A percentile compares a stretch with the other conserved stretches of the same genome.
These are phyloP conservation scores for Fusarium denticulatum DNA, from an alignment of 2,329 filamentous ascomycete genomes.

Conservation along the genomic window DNA sequence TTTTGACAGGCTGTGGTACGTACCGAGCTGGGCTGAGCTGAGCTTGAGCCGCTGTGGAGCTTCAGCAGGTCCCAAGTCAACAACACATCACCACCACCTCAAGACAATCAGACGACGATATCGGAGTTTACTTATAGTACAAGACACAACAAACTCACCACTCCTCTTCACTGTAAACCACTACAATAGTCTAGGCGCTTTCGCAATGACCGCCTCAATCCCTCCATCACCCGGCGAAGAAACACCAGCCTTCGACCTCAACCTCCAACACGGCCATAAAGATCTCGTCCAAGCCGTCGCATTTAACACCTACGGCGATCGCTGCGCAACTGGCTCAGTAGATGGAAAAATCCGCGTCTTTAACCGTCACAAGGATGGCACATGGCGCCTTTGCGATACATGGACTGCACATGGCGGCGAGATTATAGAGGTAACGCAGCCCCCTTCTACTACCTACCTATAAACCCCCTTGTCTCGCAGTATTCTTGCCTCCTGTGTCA, in stretches of 20 bases:
- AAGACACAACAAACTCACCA: background rate
- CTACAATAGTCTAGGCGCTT: background rate
- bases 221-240: conserved; percentile 55
- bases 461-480: conserved; percentile 18
- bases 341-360: conserved; percentile 95
- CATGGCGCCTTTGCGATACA: conserved; percentile 84
- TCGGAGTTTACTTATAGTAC: background rate
- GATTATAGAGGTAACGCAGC: conserved; percentile 77
- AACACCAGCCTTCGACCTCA: conserved; percentile 62
- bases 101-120: conserved; percentile 12
- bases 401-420: conserved; percentile 93
- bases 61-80: conserved; percentile 7
- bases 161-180: accelerated
- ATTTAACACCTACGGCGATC: conserved; percentile 92
- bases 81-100: conserved; percentile 37
- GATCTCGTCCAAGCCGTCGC: conserved; percentile 86
- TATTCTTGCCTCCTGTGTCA: conserved; percentile 18
- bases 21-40: conserved; percentile 36
- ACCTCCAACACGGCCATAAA: conserved; percentile 78
- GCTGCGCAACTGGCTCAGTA: conserved; percentile 89
- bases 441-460: conserved; percentile 26
- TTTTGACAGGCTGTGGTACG: conserved; percentile 29
- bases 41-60: conserved; percentile 42
- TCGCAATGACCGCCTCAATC: conserved; percentile 45
- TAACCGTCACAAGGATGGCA: conserved; percentile 80